Conservation (phyloP, 148 eudicot genomes). For the Hydrangea macrophylla region DNA sequence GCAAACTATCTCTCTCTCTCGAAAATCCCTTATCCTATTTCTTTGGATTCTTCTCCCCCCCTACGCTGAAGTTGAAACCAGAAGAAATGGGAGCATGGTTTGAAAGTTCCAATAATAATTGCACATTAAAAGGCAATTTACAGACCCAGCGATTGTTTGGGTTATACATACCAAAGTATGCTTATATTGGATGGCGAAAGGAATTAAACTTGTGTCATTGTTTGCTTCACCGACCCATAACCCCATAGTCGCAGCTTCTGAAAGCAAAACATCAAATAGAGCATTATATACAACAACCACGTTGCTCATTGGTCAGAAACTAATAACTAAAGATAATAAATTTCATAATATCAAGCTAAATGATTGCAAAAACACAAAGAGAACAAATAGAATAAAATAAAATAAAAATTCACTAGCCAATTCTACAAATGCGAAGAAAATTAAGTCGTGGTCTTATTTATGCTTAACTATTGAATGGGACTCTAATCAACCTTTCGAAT, state of each 20-base stretch:
- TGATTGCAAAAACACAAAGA: neutral
- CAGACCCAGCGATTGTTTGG: neutral
- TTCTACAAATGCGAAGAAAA: neutral
- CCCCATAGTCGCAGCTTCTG: conserved; percentile 49
- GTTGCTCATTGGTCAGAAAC: too few relatives aligned
- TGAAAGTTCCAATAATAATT: neutral
- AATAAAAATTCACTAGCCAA: neutral
- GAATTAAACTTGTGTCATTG: conserved; percentile 37
- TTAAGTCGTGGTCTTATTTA: neutral
- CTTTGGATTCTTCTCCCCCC: too few relatives aligned
- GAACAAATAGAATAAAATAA: neutral
- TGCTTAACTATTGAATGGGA: neutral
- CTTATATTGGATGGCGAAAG: conserved; percentile 58
- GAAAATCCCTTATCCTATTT: too few relatives aligned
- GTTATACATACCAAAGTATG: conserved; percentile 47
- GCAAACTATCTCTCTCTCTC: too few relatives aligned
- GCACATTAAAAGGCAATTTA: neutral
- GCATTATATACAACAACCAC: conserved; percentile 11
- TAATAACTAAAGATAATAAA: neutral
- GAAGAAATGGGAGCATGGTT: neutral
- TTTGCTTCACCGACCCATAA: conserved; percentile 81
- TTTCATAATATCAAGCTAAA: neutral
- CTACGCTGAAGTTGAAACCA: neutral
- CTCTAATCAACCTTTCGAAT: neutral
- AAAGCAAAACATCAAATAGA: conserved; percentile 21